Evolutionary conservation across 2,329 filamentous ascomycete species (phyloP).

Genomic region (Aaosphaeria arxii): DNA sequence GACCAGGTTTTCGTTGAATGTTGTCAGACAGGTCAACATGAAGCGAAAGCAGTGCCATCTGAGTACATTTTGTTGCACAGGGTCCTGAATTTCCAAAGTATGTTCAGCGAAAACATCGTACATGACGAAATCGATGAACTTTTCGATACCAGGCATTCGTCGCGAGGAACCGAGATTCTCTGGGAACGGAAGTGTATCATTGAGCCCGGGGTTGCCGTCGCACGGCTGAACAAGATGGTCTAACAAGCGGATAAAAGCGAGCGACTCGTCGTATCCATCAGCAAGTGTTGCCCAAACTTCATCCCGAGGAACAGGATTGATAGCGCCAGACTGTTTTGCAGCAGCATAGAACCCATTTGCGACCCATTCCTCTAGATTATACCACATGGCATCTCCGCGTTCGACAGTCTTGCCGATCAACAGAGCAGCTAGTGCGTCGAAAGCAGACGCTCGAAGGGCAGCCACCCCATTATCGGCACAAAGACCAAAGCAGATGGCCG

Average conservation of each 20-base stretch:
- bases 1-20: slow-evolving; percentile 93
- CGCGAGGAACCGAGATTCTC: slow-evolving; percentile 76
- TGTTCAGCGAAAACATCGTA: slow-evolving; percentile 72
- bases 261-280: slow-evolving; percentile 78
- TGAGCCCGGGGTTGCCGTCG: slow-evolving; percentile 58
- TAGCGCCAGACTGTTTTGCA: slow-evolving; percentile 25
- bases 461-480: slow-evolving; percentile 73
- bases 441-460: slow-evolving; percentile 78
- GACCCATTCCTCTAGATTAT: slow-evolving; percentile 74
- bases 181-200: slow-evolving; percentile 80
- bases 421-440: slow-evolving; percentile 72
- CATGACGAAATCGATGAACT: slow-evolving; percentile 88
- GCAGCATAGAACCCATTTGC: slow-evolving; percentile 31
- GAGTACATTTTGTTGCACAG: slow-evolving; percentile 68
- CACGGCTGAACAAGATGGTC: slow-evolving; percentile 68
- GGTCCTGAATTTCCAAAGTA: slow-evolving; percentile 59
- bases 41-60: slow-evolving; percentile 82
- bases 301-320: slow-evolving; percentile 22
- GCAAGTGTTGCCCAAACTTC: slow-evolving; percentile 70
- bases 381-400: slow-evolving; percentile 75
- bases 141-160: slow-evolving; percentile 81
- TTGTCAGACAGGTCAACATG: slow-evolving; percentile 71
- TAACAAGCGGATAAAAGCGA: slow-evolving; percentile 77
- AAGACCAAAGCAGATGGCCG: slow-evolving; percentile 73
- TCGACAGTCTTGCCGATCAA: slow-evolving; percentile 69